Percentiles rank a stretch among this genome's conserved stretches.
phyloP scores from a whole-genome alignment of 495 filamentous ascomycete genomes.

The Hypomontagnella submonticulosa region DNA sequence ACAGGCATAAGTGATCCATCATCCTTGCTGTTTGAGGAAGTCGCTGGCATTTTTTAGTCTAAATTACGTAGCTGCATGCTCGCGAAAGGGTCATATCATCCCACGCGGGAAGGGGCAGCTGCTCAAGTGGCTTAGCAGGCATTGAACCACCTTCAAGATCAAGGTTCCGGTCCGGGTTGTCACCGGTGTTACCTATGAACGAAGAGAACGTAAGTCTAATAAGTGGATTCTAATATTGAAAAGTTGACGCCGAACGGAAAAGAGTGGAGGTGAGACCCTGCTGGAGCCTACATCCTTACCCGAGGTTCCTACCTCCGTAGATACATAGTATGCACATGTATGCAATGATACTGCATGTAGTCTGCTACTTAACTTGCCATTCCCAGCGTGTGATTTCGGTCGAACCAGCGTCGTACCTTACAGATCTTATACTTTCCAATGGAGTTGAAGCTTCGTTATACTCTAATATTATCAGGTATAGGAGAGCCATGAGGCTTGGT shows the following conservation, averaged over 20 bases:
- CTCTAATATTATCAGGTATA: neutral
- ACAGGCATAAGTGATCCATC: constrained; percentile 33
- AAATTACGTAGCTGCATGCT: constrained; percentile 35
- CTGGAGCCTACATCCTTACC: constrained; percentile 4
- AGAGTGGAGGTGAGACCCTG: constrained; percentile 20
- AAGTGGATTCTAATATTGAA: constrained; percentile 16
- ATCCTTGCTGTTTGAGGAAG: constrained; percentile 38
- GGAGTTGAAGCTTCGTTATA: constrained; percentile 1
- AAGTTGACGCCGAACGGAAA: constrained; percentile 22
- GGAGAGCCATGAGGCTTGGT: constrained; percentile 11
- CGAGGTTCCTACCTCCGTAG: neutral
- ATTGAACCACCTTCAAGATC: too few relatives aligned
- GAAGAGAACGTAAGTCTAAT: constrained; percentile 24
- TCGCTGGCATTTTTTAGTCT: constrained; percentile 25
- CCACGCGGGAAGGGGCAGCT: constrained; percentile 33
- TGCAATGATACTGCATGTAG: constrained; percentile 18
- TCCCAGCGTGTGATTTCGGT: neutral
- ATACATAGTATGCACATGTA: constrained; percentile 16
- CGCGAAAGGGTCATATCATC: constrained; percentile 27
- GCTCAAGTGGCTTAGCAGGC: constrained; percentile 11
- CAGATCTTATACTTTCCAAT: constrained; percentile 5
- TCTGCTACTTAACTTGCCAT: constrained; percentile 1
- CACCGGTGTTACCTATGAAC: constrained; percentile 12
- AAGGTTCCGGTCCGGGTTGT: too few relatives aligned
- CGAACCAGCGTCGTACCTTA: constrained; percentile 19